Percentiles rank a stretch among this genome's conserved stretches.
phyloP scores from a whole-genome alignment of 2,329 filamentous ascomycete genomes.

The Alternaria infectoria region DNA sequence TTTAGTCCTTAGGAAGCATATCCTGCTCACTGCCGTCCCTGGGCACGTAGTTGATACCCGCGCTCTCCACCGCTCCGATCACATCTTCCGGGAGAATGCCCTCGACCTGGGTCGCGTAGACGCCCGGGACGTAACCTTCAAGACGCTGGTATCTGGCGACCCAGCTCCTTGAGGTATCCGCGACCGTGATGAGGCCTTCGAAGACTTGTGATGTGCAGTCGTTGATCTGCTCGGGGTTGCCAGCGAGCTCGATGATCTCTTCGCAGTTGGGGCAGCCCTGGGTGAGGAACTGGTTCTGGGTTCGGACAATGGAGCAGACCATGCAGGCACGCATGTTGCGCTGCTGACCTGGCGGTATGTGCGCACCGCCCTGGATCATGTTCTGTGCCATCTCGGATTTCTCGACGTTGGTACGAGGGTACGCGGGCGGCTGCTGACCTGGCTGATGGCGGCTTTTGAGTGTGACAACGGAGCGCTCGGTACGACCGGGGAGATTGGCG shows the following conservation, averaged over 20 bases:
- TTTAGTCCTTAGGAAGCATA: slow-evolving; percentile 41
- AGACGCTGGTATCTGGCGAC: slow-evolving; percentile 96
- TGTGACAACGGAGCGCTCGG: not conserved
- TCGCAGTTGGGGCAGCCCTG: slow-evolving; percentile 98
- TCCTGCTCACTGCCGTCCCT: slow-evolving; percentile 48
- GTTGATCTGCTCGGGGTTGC: slow-evolving; percentile 79
- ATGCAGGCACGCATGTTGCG: slow-evolving; percentile 95
- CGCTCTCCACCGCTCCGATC: slow-evolving; percentile 61
- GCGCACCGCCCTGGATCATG: slow-evolving; percentile 60
- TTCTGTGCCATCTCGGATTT: slow-evolving; percentile 7
- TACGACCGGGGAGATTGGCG: not conserved
- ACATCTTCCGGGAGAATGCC: slow-evolving; percentile 71
- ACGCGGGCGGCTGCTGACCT: not conserved
- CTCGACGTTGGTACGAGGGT: not conserved
- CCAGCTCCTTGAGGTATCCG: slow-evolving; percentile 85
- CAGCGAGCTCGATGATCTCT: slow-evolving; percentile 81
- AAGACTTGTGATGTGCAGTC: slow-evolving; percentile 97
- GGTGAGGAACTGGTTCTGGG: slow-evolving; percentile 78
- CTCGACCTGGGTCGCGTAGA: slow-evolving; percentile 94
- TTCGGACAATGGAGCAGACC: slow-evolving; percentile 95
- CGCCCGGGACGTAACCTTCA: slow-evolving; percentile 83
- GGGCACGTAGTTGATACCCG: slow-evolving; percentile 67
- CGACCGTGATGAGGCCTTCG: slow-evolving; percentile 86
- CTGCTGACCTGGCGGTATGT: slow-evolving; percentile 75
- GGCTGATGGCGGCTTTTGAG: not conserved